Conservation (phyloP, 495 filamentous ascomycete species). For the Tuber melanosporum region DNA sequence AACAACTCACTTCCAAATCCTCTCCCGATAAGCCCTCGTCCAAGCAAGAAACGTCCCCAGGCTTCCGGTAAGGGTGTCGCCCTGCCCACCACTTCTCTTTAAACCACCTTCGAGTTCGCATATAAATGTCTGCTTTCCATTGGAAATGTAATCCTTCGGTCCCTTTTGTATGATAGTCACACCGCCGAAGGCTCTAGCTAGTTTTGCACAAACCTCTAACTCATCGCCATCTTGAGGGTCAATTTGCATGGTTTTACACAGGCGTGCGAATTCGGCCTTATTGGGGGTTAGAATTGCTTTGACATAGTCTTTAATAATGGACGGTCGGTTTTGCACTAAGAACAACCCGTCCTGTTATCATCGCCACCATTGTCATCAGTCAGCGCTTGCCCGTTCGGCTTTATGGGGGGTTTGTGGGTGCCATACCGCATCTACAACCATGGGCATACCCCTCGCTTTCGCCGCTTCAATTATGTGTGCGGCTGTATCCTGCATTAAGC, state of each 20-base stretch:
- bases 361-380: not conserved
- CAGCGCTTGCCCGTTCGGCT: not conserved
- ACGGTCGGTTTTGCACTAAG: slow-evolving; percentile 67
- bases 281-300: slow-evolving; percentile 91
- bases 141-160: slow-evolving; percentile 71
- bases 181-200: slow-evolving; percentile 73
- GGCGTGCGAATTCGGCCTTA: slow-evolving; percentile 79
- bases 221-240: slow-evolving; percentile 45
- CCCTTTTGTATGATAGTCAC: slow-evolving; percentile 92
- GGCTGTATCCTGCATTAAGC: slow-evolving; percentile 81
- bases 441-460: slow-evolving; percentile 61
- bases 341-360: slow-evolving; percentile 62
- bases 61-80: slow-evolving; percentile 87
- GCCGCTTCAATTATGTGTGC: slow-evolving; percentile 74
- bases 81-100: slow-evolving; percentile 91
- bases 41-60: slow-evolving; percentile 84
- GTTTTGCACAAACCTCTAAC: slow-evolving; percentile 59
- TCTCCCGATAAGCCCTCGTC: slow-evolving; percentile 75
- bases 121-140: slow-evolving; percentile 66
- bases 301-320: slow-evolving; percentile 69
- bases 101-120: slow-evolving; percentile 70
- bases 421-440: slow-evolving; percentile 71
- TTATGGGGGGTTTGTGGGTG: not conserved
- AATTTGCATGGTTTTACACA: slow-evolving; percentile 59
- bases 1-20: slow-evolving; percentile 61